Conservation (phyloP, 495 filamentous ascomycete species). For the Penicillium herquei region DNA sequence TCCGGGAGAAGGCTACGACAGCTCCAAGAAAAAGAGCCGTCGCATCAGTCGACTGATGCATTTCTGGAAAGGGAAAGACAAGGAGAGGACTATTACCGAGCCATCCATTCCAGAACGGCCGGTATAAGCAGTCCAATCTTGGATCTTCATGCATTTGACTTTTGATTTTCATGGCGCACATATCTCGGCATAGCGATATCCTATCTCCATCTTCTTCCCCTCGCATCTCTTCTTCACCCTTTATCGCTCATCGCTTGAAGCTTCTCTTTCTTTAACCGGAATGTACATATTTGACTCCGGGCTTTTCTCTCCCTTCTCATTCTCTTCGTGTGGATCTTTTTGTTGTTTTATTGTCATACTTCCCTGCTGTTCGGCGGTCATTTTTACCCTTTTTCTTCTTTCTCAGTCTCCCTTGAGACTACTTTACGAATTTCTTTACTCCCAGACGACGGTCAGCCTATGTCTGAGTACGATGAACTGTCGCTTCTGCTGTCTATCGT, state of each 20-base stretch:
- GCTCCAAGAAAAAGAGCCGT: constrained; percentile 68
- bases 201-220: constrained; percentile 14
- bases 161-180: constrained; percentile 27
- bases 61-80: constrained; percentile 71
- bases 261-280: constrained; percentile 12
- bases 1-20: constrained; percentile 53
- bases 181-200: constrained; percentile 33
- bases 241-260: constrained; percentile 11
- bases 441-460: constrained; percentile 25
- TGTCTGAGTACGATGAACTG: constrained; percentile 39
- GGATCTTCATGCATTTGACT: constrained; percentile 23
- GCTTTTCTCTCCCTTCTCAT: neutral
- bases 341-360: neutral
- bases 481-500: constrained; percentile 37
- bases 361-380: constrained; percentile 18
- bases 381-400: constrained; percentile 5
- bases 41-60: constrained; percentile 78
- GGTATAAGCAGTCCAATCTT: constrained; percentile 19
- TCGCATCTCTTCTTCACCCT: constrained; percentile 21
- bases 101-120: constrained; percentile 23
- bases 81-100: constrained; percentile 31
- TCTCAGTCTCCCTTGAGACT: constrained; percentile 17
- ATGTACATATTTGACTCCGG: constrained; percentile 29
- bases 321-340: constrained; percentile 24
- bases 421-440: constrained; percentile 46